phyloP scores from a whole-genome alignment of 768 basidiomycete genomes.

The Agrocybe chaxingu region DNA sequence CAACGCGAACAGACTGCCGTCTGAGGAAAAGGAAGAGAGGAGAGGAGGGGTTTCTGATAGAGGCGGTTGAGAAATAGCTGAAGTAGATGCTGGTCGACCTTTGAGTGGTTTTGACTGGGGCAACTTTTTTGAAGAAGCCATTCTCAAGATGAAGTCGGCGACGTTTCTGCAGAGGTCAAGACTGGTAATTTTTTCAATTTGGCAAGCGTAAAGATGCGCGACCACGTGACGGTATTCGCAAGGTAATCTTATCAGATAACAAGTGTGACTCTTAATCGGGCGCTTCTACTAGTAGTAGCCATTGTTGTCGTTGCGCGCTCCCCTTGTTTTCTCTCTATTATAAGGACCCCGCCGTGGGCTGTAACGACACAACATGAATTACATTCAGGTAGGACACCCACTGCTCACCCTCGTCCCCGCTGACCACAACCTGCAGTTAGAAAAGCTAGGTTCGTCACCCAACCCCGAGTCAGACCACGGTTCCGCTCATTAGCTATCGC shows the following conservation, averaged over 20 bases:
- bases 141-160: conserved; percentile 37
- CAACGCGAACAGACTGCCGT: conserved; percentile 54
- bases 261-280: too few species aligned
- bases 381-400: conserved; percentile 43
- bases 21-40: conserved; percentile 59
- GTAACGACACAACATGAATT: conserved; percentile 34
- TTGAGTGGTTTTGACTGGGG: conserved; percentile 47
- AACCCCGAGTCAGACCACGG: too few species aligned
- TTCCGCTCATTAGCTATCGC: conserved; percentile 12
- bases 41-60: conserved; percentile 44
- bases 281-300: too few species aligned
- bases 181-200: background rate
- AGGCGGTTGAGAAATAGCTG: conserved; percentile 53
- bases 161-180: conserved; percentile 44
- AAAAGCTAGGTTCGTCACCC: conserved; percentile 69
- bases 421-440: conserved; percentile 49
- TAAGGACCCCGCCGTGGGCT: too few species aligned
- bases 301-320: too few species aligned
- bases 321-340: too few species aligned
- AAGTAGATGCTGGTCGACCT: conserved; percentile 50
- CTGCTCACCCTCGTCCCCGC: conserved; percentile 2
- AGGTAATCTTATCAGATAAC: too few species aligned
- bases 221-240: too few species aligned
- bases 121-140: too few species aligned
- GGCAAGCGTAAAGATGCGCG: too few species aligned